Conservation (phyloP, 2,329 filamentous ascomycete genomes). For the Colletotrichum musicola region DNA sequence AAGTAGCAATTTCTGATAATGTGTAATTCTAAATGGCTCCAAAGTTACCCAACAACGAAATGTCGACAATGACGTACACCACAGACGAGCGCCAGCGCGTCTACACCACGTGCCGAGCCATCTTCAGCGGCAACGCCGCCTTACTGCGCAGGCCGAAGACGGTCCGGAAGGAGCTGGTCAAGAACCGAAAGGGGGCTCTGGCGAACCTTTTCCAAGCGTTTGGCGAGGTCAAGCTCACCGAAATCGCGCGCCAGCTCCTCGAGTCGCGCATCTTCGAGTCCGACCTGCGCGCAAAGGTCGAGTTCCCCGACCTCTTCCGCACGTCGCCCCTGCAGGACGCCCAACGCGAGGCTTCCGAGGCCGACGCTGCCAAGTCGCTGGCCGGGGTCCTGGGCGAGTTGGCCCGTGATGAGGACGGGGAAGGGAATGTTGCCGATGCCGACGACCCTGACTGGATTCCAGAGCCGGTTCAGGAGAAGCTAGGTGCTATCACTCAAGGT, state of each 20-base stretch:
- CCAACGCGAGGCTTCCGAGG: slow-evolving; percentile 47
- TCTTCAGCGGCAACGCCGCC: slow-evolving; percentile 45
- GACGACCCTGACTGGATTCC: not conserved
- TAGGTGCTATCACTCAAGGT: not conserved
- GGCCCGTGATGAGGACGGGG: not conserved
- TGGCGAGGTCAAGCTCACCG: slow-evolving; percentile 38
- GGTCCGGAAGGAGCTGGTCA: slow-evolving; percentile 42
- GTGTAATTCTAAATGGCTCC: too few relatives aligned
- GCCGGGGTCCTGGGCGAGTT: slow-evolving; percentile 46
- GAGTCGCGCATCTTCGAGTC: slow-evolving; percentile 47
- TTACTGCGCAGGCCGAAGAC: slow-evolving; percentile 43
- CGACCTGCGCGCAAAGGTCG: slow-evolving; percentile 48
- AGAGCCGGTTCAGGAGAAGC: not conserved
- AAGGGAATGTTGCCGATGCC: not conserved
- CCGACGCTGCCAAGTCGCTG: slow-evolving; percentile 44
- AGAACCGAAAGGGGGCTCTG: slow-evolving; percentile 33
- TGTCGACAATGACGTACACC: not conserved
- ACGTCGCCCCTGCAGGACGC: slow-evolving; percentile 43
- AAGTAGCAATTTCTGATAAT: too few relatives aligned
- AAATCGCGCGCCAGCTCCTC: slow-evolving; percentile 43
- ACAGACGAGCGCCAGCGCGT: slow-evolving; percentile 39
- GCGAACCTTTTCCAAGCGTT: slow-evolving; percentile 39
- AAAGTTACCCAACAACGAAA: too few relatives aligned
- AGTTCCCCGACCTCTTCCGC: slow-evolving; percentile 50
- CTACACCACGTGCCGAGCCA: slow-evolving; percentile 44